phyloP scores from a whole-genome alignment of 164 flowering plant genomes.

The Piper betle region DNA sequence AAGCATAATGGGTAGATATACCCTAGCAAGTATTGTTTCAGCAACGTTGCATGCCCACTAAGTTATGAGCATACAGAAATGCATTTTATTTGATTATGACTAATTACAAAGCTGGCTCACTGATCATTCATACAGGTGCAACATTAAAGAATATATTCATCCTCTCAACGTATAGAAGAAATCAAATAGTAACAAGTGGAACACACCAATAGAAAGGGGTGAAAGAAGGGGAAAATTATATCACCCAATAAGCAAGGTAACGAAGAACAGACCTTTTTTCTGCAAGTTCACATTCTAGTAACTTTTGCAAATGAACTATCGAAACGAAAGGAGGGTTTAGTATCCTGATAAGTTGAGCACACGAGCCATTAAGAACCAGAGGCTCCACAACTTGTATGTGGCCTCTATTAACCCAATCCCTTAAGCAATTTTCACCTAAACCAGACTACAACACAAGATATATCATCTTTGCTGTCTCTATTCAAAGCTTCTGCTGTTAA shows the following conservation, averaged over 20 bases:
- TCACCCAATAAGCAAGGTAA: slow-evolving; percentile 4
- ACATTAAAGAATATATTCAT: background rate
- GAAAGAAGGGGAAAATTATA: background rate
- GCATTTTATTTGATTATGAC: background rate
- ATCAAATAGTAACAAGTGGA: slow-evolving; percentile 4
- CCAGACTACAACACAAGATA: slow-evolving; percentile 75
- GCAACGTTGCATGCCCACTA: background rate
- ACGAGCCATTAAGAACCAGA: background rate
- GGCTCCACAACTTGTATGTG: background rate
- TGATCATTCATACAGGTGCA: background rate
- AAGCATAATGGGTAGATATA: background rate
- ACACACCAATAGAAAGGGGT: background rate
- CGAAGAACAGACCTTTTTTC: background rate
- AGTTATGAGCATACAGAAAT: background rate
- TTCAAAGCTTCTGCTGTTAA: slow-evolving; percentile 49
- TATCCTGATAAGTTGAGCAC: background rate
- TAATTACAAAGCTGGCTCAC: background rate
- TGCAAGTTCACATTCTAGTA: background rate
- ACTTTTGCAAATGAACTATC: too few relatives aligned
- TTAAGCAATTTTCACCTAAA: slow-evolving; percentile 16
- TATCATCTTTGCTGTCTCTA: slow-evolving; percentile 74
- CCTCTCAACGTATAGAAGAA: slow-evolving; percentile 2
- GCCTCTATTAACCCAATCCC: background rate
- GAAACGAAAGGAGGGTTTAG: too few relatives aligned
- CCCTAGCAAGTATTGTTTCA: too few relatives aligned